phyloP scores from a whole-genome alignment of 305 asterid species.

The Fraxinus floribunda region DNA sequence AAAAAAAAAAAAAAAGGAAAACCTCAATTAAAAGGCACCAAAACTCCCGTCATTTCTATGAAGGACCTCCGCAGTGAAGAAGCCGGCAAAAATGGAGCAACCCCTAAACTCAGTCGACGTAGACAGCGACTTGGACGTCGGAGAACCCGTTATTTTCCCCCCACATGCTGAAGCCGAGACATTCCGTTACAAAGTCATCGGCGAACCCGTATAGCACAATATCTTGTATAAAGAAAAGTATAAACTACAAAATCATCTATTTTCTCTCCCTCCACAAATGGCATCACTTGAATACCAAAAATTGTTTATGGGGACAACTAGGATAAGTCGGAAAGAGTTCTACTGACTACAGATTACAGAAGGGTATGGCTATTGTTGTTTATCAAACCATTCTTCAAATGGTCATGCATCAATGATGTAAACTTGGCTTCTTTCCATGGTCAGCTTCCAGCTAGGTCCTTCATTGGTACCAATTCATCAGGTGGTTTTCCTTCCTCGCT shows the following conservation, averaged over 20 bases:
- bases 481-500: constrained; percentile 14
- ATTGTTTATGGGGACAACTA: constrained; percentile 30
- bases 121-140: too few relatives aligned
- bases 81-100: too few relatives aligned
- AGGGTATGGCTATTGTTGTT: constrained; percentile 18
- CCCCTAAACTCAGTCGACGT: too few relatives aligned
- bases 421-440: constrained; percentile 31
- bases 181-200: too few relatives aligned
- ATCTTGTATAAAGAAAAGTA: constrained; percentile 31
- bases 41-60: too few relatives aligned
- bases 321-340: constrained; percentile 34
- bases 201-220: constrained; percentile 18
- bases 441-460: constrained; percentile 30
- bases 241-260: constrained; percentile 41
- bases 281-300: constrained; percentile 39
- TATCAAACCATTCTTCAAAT: constrained; percentile 37
- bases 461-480: constrained; percentile 13
- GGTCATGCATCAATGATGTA: constrained; percentile 32
- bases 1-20: too few relatives aligned
- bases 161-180: too few relatives aligned
- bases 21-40: too few relatives aligned
- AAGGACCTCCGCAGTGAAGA: too few relatives aligned
- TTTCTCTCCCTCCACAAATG: constrained; percentile 41
- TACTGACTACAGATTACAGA: constrained; percentile 32
- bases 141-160: too few relatives aligned